Evolutionary conservation across 129 eudicot species (phyloP).

Genomic region (Glebionis coronaria): DNA sequence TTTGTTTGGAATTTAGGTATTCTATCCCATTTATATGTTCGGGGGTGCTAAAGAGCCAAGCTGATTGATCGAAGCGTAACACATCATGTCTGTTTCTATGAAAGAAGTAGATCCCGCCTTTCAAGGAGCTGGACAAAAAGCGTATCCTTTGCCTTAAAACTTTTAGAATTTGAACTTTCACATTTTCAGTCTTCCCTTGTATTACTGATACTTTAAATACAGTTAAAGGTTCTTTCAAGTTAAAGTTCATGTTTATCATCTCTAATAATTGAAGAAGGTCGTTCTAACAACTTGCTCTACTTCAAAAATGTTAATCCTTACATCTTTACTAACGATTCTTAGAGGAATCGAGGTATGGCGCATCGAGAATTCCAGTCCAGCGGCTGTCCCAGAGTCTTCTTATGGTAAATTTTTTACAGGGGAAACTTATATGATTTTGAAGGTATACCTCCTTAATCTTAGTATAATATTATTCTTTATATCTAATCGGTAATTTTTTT

Average conservation of each 20-base stretch:
- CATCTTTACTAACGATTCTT: conserved; percentile 41
- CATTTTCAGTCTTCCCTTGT: neutral
- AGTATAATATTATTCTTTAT: neutral
- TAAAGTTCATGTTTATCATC: neutral
- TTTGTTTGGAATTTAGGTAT: conserved; percentile 2
- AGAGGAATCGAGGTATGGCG: conserved; percentile 94
- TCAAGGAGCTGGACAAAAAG: conserved; percentile 90
- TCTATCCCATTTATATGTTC: conserved; percentile 8
- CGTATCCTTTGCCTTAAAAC: conserved; percentile 58
- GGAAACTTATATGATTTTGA: conserved; percentile 73
- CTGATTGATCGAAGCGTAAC: conserved; percentile 12
- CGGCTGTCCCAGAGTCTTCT: conserved; percentile 49
- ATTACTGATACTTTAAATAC: neutral
- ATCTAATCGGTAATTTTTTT: neutral
- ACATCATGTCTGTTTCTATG: conserved; percentile 67
- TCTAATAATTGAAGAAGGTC: neutral
- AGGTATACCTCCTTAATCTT: conserved; percentile 41
- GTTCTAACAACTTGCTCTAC: neutral
- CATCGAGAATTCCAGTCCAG: conserved; percentile 77
- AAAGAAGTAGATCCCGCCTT: conserved; percentile 85
- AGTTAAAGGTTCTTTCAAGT: neutral
- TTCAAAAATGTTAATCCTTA: conserved; percentile 15
- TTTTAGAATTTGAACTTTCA: neutral
- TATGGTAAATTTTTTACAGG: conserved; percentile 75
- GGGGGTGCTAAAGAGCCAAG: conserved; percentile 21